Evolutionary conservation across 2,329 filamentous ascomycete genomes (phyloP), one percentile per base, ranked within the genome.

Genomic region (Mariannaea elegans): DNA sequence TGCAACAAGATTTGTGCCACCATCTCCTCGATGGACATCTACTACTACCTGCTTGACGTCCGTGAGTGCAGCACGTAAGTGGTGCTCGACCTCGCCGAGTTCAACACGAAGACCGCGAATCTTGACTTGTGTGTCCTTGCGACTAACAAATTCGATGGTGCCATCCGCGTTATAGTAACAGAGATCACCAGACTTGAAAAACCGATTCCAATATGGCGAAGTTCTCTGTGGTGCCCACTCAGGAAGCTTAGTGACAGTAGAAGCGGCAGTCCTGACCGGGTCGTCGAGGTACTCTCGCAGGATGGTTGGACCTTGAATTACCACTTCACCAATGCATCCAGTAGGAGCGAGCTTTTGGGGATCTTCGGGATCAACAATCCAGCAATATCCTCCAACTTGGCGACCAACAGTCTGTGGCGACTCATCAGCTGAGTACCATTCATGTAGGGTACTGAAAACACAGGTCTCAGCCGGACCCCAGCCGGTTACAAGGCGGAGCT

Each of bases 221-320:
- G 41, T 13, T 27, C 34, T 7, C 5, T 6, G n/a, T 19, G 18
- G 41, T 21, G 41, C 41, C 41, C 41, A 44, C 7, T 12, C n/a
- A 21, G 41, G 41, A 21, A 44, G 77, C 75, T 61, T 75, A 4
- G 58, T 61, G 21, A 63, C 72, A 51, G 70, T 79, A 9, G 34
- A 8, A 10, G 44, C 14, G 9, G 7, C 13, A 4, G 44, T 47
- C 27, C n/a, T 27, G 13, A 9, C n/a, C 4, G 44, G 44, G 23
- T 47, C 27, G 13, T 81, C 79, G n/a, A 83, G 70, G 56, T 85
- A 86, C 36, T 81, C 81, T 32, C 78, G 73, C 19, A 78, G 80
- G 13, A 85, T 23, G 21, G 39, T 42, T 8, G 81, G 81, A 2
- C 50, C 54, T 27, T 65, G 52, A 36, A 65, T 54, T 7, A 56